Evolutionary conservation across 2,329 filamentous ascomycete genomes (phyloP).

Genomic region (Leptographium galeiforme): DNA sequence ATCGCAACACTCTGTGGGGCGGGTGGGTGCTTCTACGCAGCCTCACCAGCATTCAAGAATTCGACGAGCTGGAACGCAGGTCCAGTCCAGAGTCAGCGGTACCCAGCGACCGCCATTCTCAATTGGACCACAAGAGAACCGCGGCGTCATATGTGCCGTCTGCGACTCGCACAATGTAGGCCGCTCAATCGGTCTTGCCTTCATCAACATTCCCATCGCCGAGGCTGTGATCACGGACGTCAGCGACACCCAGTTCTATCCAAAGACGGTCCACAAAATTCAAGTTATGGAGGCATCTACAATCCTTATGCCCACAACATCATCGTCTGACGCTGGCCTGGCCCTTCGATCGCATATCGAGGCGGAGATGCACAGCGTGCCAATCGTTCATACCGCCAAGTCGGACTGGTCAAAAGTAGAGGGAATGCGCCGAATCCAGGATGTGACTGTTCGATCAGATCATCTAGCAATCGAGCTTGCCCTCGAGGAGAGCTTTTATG

Average conservation of each 20-base stretch:
- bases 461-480: constrained; percentile 69
- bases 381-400: constrained; percentile 49
- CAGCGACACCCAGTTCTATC: constrained; percentile 84
- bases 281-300: constrained; percentile 66
- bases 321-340: constrained; percentile 60
- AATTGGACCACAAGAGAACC: constrained; percentile 7
- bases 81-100: neutral
- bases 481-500: constrained; percentile 72
- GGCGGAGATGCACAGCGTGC: constrained; percentile 21
- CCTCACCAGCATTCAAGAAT: neutral
- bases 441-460: constrained; percentile 68
- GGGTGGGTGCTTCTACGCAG: neutral
- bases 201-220: constrained; percentile 74
- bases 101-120: constrained; percentile 2
- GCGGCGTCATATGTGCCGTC: constrained; percentile 55
- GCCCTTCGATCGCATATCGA: constrained; percentile 6
- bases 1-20: neutral
- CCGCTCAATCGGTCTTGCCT: constrained; percentile 72
- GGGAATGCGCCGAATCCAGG: constrained; percentile 65
- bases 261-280: constrained; percentile 77
- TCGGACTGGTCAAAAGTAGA: constrained; percentile 70
- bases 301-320: constrained; percentile 64
- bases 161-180: constrained; percentile 79
- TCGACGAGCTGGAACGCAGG: neutral
- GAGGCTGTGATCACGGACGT: constrained; percentile 83